Evolutionary conservation across 2,329 filamentous ascomycete species (phyloP).

Genomic region (Pezicula rhizophila): DNA sequence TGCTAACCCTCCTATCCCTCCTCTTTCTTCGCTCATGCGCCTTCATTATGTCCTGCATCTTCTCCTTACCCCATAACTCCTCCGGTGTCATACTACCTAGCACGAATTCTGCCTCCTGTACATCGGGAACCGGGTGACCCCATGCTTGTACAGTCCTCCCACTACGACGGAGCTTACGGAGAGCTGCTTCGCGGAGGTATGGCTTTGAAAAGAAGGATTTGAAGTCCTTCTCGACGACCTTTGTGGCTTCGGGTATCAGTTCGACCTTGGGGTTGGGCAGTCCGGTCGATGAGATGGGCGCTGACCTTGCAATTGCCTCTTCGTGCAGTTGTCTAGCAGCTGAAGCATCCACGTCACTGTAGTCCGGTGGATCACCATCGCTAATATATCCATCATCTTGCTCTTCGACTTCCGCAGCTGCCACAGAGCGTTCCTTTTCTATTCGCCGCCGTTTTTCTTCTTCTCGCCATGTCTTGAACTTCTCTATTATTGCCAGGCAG

Average conservation of each 20-base stretch:
- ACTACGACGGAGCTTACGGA: constrained; percentile 66
- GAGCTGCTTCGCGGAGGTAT: constrained; percentile 71
- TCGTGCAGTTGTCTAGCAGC: constrained; percentile 67
- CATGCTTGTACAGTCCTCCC: constrained; percentile 71
- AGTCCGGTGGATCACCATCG: constrained; percentile 52
- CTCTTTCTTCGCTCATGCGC: constrained; percentile 58
- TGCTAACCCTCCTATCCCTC: constrained; percentile 25
- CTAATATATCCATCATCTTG: constrained; percentile 31
- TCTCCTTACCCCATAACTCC: constrained; percentile 40
- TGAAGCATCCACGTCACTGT: constrained; percentile 64
- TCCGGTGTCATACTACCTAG: constrained; percentile 45
- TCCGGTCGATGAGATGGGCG: constrained; percentile 15
- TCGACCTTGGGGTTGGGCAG: constrained; percentile 27
- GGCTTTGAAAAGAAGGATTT: constrained; percentile 73
- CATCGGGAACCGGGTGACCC: constrained; percentile 73
- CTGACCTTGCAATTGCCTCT: constrained; percentile 29
- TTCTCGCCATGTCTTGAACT: constrained; percentile 81
- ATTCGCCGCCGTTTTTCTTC: constrained; percentile 80
- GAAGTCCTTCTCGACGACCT: constrained; percentile 52
- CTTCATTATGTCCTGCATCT: constrained; percentile 47
- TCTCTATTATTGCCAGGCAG: constrained; percentile 74
- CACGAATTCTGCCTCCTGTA: constrained; percentile 64
- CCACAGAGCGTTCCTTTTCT: constrained; percentile 62
- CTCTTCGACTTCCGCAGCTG: constrained; percentile 39
- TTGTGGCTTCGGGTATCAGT: constrained; percentile 14